A percentile compares a stretch with the other conserved stretches of the same genome.
Evolutionary conservation across 2,329 filamentous ascomycete species (phyloP).

Genomic region (Sporothrix curviconia): DNA sequence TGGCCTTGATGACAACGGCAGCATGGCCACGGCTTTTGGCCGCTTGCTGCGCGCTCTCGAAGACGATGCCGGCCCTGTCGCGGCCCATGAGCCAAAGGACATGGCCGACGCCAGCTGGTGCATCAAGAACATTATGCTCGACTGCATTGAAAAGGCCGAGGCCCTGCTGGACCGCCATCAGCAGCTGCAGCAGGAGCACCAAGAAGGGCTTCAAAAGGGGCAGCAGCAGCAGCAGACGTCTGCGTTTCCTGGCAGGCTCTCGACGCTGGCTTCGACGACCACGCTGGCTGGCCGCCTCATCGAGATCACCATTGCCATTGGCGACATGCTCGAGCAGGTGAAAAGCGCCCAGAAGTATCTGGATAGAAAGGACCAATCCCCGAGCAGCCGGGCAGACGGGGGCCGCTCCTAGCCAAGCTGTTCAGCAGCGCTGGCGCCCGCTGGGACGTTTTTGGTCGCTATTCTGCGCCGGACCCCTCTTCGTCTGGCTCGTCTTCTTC

Average conservation of each 20-base stretch:
- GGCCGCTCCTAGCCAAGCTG: too few relatives aligned
- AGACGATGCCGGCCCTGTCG: not conserved
- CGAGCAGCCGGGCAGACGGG: too few relatives aligned
- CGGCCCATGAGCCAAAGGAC: not conserved
- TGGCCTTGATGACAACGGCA: constrained; percentile 7
- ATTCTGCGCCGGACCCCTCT: not conserved
- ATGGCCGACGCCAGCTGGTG: constrained; percentile 11
- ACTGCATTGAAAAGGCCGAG: constrained; percentile 16
- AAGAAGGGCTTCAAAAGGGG: not conserved
- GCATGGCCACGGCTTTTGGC: not conserved
- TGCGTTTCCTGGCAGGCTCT: too few relatives aligned
- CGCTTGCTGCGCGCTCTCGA: constrained; percentile 16
- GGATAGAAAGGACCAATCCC: not conserved
- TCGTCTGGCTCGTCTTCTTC: not conserved
- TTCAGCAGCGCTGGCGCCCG: not conserved
- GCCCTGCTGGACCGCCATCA: not conserved
- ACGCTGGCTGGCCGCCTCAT: constrained; percentile 14
- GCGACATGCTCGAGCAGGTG: not conserved
- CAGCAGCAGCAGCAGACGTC: too few relatives aligned
- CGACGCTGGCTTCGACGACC: not conserved
- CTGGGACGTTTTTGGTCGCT: not conserved
- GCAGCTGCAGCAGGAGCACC: not conserved
- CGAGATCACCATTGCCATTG: constrained; percentile 14
- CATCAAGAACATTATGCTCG: constrained; percentile 15
- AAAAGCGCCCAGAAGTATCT: not conserved